These are phyloP conservation scores for Penicillium sp. DNA, from an alignment of 2,329 filamentous ascomycete species.

Conservation along the genomic window DNA sequence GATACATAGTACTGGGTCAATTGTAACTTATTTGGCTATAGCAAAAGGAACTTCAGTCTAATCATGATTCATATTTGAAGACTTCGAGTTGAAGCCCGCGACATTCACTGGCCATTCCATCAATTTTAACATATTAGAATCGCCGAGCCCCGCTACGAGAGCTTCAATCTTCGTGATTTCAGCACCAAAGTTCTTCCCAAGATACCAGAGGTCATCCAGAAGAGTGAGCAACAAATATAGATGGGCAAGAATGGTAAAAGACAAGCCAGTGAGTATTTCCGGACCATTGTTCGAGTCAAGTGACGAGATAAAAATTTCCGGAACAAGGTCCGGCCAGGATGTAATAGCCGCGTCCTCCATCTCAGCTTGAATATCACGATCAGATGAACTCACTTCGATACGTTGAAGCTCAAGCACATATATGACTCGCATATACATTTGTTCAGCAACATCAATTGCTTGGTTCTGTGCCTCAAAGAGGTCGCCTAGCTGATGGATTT, in stretches of 20 bases:
- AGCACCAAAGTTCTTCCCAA: constrained; percentile 1
- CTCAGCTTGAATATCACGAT: constrained; percentile 15
- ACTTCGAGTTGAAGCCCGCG: background rate
- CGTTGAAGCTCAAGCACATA: constrained; percentile 11
- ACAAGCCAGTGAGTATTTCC: background rate
- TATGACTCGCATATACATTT: constrained; percentile 16
- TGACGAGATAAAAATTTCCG: constrained; percentile 11
- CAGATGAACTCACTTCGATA: background rate
- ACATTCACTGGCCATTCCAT: constrained; percentile 12
- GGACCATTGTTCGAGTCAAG: constrained; percentile 1
- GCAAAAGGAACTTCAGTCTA: no score
- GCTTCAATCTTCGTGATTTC: constrained; percentile 11
- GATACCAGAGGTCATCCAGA: constrained; percentile 9
- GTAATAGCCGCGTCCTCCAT: constrained; percentile 19
- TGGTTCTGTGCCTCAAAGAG: background rate
- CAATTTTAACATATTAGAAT: background rate
- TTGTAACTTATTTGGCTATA: no score
- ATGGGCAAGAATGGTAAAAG: constrained; percentile 18
- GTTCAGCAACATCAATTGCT: constrained; percentile 8
- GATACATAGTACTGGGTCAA: no score
- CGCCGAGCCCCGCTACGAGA: background rate
- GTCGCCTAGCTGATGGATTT: background rate
- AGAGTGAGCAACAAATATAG: constrained; percentile 14
- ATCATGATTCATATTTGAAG: no score
- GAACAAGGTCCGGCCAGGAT: constrained; percentile 17